Conservation (phyloP, 2,329 filamentous ascomycete species). For the Trichophyton simii region DNA sequence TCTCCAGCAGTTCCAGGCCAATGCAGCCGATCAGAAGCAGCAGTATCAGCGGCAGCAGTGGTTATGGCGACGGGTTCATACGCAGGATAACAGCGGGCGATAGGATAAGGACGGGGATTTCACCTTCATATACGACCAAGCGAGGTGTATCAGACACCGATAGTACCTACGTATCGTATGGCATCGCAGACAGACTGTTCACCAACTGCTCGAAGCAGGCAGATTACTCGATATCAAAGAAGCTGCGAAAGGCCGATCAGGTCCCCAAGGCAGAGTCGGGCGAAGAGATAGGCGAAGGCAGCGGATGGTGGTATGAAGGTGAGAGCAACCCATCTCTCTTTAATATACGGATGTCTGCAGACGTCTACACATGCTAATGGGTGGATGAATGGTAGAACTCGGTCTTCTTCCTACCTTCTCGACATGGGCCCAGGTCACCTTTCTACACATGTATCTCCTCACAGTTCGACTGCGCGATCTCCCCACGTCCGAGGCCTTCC, state of each 20-base stretch:
- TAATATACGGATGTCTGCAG: not conserved
- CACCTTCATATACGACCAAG: not conserved
- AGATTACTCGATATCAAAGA: conserved; percentile 61
- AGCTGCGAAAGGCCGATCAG: conserved; percentile 48
- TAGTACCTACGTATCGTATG: conserved; percentile 67
- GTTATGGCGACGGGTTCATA: not conserved
- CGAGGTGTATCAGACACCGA: not conserved
- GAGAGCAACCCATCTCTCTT: conserved; percentile 10
- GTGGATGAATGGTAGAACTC: conserved; percentile 44
- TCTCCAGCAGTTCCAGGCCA: not conserved
- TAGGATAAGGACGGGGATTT: too few species aligned
- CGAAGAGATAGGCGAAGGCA: conserved; percentile 66
- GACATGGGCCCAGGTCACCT: conserved; percentile 91
- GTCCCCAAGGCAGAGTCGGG: conserved; percentile 62
- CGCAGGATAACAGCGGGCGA: too few species aligned
- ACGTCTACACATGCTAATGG: not conserved
- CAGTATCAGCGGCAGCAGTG: too few species aligned
- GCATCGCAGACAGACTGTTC: conserved; percentile 65
- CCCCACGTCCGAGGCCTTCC: conserved; percentile 50
- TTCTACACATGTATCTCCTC: conserved; percentile 90
- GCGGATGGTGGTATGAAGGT: conserved; percentile 75
- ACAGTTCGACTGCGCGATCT: conserved; percentile 72
- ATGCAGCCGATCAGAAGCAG: too few species aligned
- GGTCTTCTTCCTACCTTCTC: conserved; percentile 76
- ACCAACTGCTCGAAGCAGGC: conserved; percentile 60